Base-by-base conservation (phyloP, 306 rosid genomes). In the Acacia acuminata region DNA sequence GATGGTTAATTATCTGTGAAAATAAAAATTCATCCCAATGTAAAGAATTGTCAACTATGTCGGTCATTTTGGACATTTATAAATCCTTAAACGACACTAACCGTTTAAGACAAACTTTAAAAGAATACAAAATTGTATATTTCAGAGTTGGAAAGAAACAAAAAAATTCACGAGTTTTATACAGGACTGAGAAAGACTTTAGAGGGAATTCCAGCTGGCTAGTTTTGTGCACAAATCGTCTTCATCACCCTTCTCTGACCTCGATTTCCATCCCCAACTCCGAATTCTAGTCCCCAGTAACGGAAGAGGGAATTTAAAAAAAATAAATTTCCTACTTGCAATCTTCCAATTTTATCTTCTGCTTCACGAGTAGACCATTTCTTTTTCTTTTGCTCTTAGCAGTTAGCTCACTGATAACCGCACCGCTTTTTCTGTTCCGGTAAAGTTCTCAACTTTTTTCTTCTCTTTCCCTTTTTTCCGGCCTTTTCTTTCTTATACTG, bases 201-300 rank as follows among this genome's bases (percentile, higher is more conserved):
- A 45, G 55, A 82, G 84, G 80, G 75, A 55, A 79, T 24, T 55
- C 90, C 82, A 79, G 81, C 82, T 84, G 90, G 67, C 73, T 53
- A 73, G 32, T 70, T 82, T 22, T 53, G 77, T 53, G 77, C 61
- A 74, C 70, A 55, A n/a, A 5, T 20, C 25, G 4, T 66, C 16
- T 81, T 32, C 71, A 32, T 76, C 8, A 4, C 11, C 72, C 32
- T 36, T 36, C 56, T 47, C 58, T 65, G 64, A 36, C 66, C 55
- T 44, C 73, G 44, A 51, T 83, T 77, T 17, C 70, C 74, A 80
- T 77, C 77, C 73, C 84, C 73, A 32, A 32, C 11, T 3, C 45
- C 24, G 24, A 77, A 77, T 77, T 43, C 68, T 82, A 84, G n/a
- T 14, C 16, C 81, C 76, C 71, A 44, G 80, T 78, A 38, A 24